phyloP scores from a whole-genome alignment of 129 eudicot genomes.

The Oenanthe sinensis region DNA sequence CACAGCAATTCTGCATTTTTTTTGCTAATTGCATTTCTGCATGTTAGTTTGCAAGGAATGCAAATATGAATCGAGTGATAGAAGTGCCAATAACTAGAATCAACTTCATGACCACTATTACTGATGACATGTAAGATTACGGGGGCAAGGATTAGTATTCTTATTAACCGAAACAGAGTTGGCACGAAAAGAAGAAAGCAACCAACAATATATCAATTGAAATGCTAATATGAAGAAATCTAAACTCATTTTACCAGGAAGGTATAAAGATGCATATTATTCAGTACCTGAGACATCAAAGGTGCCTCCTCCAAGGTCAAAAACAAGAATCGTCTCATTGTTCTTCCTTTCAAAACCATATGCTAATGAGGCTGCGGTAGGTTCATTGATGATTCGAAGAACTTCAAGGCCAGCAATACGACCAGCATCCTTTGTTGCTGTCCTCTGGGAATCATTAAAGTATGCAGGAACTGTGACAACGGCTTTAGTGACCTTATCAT shows the following conservation, averaged over 20 bases:
- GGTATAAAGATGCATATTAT: not conserved
- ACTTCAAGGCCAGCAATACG: slow-evolving; percentile 95
- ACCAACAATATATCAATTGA: not conserved
- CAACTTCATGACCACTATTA: not conserved
- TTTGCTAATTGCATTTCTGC: not conserved
- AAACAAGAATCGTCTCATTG: slow-evolving; percentile 86
- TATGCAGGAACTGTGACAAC: slow-evolving; percentile 98
- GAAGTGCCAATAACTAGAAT: not conserved
- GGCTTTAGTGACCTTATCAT: slow-evolving; percentile 84
- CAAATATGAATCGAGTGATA: not conserved
- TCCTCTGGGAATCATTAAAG: slow-evolving; percentile 95
- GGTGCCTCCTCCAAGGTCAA: slow-evolving; percentile 98
- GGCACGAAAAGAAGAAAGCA: not conserved
- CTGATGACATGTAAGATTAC: no score
- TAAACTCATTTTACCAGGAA: not conserved
- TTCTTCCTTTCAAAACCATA: slow-evolving; percentile 95
- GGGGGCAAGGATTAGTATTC: not conserved
- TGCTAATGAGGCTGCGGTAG: slow-evolving; percentile 95
- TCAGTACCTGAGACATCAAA: slow-evolving; percentile 91
- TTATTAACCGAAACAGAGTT: not conserved
- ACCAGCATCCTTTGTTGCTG: slow-evolving; percentile 96
- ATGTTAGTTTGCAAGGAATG: not conserved
- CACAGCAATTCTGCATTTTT: not conserved
- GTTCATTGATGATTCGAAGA: slow-evolving; percentile 88
- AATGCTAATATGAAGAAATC: not conserved